phyloP scores from a whole-genome alignment of 768 basidiomycete species.

The Trametes cubensis region DNA sequence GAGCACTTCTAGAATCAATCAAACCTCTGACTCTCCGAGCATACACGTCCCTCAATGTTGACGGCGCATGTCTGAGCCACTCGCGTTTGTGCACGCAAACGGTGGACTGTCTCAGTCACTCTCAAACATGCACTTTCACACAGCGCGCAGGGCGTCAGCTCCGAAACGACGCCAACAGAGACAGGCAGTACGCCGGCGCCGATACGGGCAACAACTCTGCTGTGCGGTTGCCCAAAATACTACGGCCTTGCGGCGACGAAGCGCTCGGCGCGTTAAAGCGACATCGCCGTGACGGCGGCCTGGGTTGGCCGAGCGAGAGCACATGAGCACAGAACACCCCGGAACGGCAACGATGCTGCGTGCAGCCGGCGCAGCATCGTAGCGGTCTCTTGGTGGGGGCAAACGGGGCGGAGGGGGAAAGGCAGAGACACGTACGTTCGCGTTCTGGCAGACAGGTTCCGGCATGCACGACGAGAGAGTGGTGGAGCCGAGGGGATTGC shows the following conservation, averaged over 20 bases:
- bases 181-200: background rate
- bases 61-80: background rate
- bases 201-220: background rate
- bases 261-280: background rate
- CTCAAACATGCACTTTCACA: background rate
- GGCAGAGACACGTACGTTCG: slow-evolving; percentile 46
- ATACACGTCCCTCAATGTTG: background rate
- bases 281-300: slow-evolving; percentile 1
- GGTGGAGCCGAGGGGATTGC: slow-evolving; percentile 75
- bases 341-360: background rate
- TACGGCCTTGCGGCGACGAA: background rate
- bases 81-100: background rate
- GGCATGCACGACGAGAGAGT: slow-evolving; percentile 68
- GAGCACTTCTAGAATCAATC: too few species aligned
- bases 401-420: slow-evolving; percentile 2
- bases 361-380: slow-evolving; percentile 7
- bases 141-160: background rate
- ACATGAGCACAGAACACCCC: background rate
- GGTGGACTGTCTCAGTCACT: background rate
- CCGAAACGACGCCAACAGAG: background rate
- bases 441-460: slow-evolving; percentile 69
- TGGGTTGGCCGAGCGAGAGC: slow-evolving; percentile 1
- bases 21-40: too few species aligned
- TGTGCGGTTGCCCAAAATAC: slow-evolving; percentile 1
- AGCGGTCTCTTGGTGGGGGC: background rate